Conservation (phyloP, 139 green algal genomes). For the Monoraphidium neglectum region DNA sequence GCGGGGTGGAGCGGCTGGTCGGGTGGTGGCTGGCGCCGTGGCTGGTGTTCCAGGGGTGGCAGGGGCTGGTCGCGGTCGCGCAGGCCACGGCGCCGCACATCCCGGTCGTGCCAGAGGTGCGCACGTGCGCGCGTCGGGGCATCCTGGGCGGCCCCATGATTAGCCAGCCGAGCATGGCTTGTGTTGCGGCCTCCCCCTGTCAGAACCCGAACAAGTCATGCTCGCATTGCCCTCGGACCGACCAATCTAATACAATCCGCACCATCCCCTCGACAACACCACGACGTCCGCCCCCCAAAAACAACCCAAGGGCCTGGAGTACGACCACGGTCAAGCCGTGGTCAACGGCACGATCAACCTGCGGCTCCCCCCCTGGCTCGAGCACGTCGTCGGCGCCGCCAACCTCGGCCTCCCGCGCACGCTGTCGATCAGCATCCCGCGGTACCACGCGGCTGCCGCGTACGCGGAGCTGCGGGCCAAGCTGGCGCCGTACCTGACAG, state of each 20-base stretch:
- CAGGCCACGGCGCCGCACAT: slow-evolving; percentile 55
- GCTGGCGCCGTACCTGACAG: slow-evolving; percentile 46
- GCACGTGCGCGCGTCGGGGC: too few relatives aligned
- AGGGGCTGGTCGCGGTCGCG: slow-evolving; percentile 37
- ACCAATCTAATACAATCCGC: too few relatives aligned
- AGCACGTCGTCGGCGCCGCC: slow-evolving; percentile 52
- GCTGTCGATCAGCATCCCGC: slow-evolving; percentile 25
- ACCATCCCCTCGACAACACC: too few relatives aligned
- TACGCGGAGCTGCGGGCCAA: slow-evolving; percentile 28
- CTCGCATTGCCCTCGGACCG: too few relatives aligned
- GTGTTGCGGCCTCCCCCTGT: too few relatives aligned
- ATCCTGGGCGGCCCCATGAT: too few relatives aligned
- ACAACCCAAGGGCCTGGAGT: slow-evolving; percentile 5
- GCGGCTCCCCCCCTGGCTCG: slow-evolving; percentile 45
- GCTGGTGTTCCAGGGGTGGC: slow-evolving; percentile 62
- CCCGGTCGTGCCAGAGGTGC: slow-evolving; percentile 27
- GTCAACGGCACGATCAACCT: slow-evolving; percentile 51
- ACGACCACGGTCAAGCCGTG: slow-evolving; percentile 40
- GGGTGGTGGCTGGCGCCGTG: slow-evolving; percentile 49
- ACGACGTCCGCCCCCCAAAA: too few relatives aligned
- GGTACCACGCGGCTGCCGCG: not conserved
- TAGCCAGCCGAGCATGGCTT: too few relatives aligned
- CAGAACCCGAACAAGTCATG: too few relatives aligned
- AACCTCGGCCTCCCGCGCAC: slow-evolving; percentile 54
- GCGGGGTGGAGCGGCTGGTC: slow-evolving; percentile 32